Conservation (phyloP, 2,329 filamentous ascomycete species). For the Epichloe hybrida region DNA sequence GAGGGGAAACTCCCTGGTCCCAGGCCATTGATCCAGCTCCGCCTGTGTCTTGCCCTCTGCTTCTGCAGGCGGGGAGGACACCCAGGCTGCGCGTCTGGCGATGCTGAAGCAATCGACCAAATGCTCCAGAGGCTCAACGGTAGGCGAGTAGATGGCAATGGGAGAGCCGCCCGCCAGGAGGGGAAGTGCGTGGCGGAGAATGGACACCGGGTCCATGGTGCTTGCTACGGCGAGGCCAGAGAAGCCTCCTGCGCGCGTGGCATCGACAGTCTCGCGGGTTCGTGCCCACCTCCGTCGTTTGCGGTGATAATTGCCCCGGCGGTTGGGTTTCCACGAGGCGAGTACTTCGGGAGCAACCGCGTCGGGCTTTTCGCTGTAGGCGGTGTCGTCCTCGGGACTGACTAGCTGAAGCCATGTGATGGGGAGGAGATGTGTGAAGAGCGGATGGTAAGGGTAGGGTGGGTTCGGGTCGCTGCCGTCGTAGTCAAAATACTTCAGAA, state of each 20-base stretch:
- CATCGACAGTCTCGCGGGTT: conserved; percentile 58
- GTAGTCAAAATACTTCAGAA: conserved; percentile 82
- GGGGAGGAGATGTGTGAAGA: conserved; percentile 67
- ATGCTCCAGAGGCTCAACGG: conserved; percentile 63
- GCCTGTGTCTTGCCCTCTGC: conserved; percentile 28
- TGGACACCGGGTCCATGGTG: conserved; percentile 64
- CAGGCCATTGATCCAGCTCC: conserved; percentile 42
- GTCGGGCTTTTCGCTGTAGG: conserved; percentile 55
- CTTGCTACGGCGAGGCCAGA: conserved; percentile 73
- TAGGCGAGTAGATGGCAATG: conserved; percentile 73
- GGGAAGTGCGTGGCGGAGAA: conserved; percentile 64
- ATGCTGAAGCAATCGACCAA: conserved; percentile 79
- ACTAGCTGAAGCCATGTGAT: conserved; percentile 89
- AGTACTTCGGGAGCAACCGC: conserved; percentile 46
- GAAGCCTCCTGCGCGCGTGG: conserved; percentile 62
- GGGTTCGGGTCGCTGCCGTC: conserved; percentile 53
- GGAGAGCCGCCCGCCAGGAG: conserved; percentile 72
- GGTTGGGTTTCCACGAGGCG: conserved; percentile 62
- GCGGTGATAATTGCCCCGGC: conserved; percentile 73
- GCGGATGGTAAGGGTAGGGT: conserved; percentile 53
- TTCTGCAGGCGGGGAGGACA: conserved; percentile 36
- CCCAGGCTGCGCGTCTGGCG: conserved; percentile 63
- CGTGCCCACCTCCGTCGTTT: conserved; percentile 76
- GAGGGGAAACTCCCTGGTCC: conserved; percentile 69
- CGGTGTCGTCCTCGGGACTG: conserved; percentile 58